Conservation (phyloP, 2,329 filamentous ascomycete genomes). For the Chaetothyriales sp. region DNA sequence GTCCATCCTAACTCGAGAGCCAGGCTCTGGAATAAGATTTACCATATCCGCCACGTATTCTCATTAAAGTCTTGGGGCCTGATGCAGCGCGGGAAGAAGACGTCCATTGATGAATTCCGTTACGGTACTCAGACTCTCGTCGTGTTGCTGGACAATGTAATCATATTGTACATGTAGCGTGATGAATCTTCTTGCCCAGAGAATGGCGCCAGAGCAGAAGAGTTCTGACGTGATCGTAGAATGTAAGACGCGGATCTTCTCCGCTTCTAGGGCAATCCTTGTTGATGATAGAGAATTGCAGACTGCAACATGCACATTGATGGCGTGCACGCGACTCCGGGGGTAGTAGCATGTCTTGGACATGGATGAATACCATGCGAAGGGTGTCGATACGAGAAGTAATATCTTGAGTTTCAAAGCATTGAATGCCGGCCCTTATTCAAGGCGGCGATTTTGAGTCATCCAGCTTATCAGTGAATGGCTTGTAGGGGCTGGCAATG, state of each 20-base stretch:
- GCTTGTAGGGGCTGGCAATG: constrained; percentile 46
- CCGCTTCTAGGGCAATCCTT: neutral
- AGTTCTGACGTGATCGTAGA: neutral
- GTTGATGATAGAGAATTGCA: neutral
- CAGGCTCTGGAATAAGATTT: too few relatives aligned
- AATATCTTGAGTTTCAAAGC: neutral
- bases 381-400: too few relatives aligned
- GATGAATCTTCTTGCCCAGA: neutral
- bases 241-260: too few relatives aligned
- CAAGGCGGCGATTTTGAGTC: neutral
- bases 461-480: constrained; percentile 40
- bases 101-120: neutral
- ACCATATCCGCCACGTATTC: too few relatives aligned
- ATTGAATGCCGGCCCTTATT: neutral
- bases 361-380: neutral
- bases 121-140: neutral
- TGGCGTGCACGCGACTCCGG: too few relatives aligned
- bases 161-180: neutral
- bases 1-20: constrained; percentile 8
- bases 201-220: neutral
- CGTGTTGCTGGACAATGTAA: neutral
- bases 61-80: too few relatives aligned
- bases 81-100: neutral
- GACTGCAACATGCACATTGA: neutral
- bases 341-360: neutral